A percentile compares a stretch with the other conserved stretches of the same genome.
Evolutionary conservation across 1,284 basidiomycete species (phyloP).

Genomic region (Sphaerobolus stellatus): DNA sequence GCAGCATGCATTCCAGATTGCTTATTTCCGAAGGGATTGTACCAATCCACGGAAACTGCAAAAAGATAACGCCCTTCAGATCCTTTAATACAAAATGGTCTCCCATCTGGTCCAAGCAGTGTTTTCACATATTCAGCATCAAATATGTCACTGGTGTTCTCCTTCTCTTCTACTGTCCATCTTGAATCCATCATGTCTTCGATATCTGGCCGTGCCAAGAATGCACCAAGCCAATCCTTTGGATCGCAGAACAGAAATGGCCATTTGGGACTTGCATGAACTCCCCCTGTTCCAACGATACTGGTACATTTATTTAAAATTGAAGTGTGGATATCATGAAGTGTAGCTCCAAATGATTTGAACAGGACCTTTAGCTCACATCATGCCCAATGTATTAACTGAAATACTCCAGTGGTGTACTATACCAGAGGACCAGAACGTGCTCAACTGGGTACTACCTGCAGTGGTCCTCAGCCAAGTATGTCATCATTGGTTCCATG

Average conservation of each 20-base stretch:
- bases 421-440: too few relatives aligned
- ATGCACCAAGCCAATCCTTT: conserved; percentile 29
- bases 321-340: too few relatives aligned
- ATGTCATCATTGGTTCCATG: too few relatives aligned
- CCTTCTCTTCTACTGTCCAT: conserved; percentile 4
- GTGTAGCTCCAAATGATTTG: too few relatives aligned
- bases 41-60: conserved; percentile 35
- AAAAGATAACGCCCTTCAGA: conserved; percentile 15
- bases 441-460: too few relatives aligned
- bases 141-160: conserved; percentile 29
- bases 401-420: too few relatives aligned
- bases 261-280: too few relatives aligned
- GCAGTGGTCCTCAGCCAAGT: too few relatives aligned
- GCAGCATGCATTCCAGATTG: conserved; percentile 30
- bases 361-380: too few relatives aligned
- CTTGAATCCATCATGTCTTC: conserved; percentile 22
- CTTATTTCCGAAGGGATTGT: conserved; percentile 37
- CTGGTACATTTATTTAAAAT: too few relatives aligned
- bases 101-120: conserved; percentile 27
- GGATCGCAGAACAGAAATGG: conserved; percentile 22
- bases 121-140: conserved; percentile 27
- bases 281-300: too few relatives aligned
- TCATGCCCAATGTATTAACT: too few relatives aligned
- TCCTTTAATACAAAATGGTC: conserved; percentile 22
- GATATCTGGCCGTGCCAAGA: conserved; percentile 26